A percentile compares a stretch with the other conserved stretches of the same genome.
Evolutionary conservation across 208 protist genomes (phyloP).

Genomic region (Zelonia costaricensis): DNA sequence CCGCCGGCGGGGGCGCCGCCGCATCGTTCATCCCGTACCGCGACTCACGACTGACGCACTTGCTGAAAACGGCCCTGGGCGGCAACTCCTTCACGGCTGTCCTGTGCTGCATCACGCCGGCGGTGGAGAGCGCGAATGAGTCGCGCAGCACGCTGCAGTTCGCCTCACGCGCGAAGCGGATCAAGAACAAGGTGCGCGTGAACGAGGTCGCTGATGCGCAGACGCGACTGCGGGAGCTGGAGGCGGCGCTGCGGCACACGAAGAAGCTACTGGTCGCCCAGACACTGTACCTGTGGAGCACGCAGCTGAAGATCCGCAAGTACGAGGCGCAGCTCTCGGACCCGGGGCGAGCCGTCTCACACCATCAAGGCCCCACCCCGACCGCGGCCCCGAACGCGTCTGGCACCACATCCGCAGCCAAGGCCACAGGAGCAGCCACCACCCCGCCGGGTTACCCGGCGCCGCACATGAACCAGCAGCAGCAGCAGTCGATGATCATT

Average conservation of each 20-base stretch:
- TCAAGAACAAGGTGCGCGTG: conserved; percentile 61
- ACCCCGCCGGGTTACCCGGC: neutral
- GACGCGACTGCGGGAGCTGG: conserved; percentile 46
- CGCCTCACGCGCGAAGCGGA: conserved; percentile 60
- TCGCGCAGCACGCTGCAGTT: conserved; percentile 85
- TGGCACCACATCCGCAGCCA: neutral
- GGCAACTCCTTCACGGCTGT: conserved; percentile 96
- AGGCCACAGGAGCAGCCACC: neutral
- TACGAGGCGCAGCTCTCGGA: conserved; percentile 26
- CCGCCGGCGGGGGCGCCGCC: conserved; percentile 4
- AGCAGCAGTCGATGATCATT: conserved; percentile 61
- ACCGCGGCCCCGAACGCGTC: neutral
- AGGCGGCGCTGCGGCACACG: conserved; percentile 41
- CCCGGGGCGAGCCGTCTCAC: neutral
- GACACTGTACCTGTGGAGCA: conserved; percentile 80
- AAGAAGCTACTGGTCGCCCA: conserved; percentile 48
- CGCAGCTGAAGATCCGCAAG: conserved; percentile 37
- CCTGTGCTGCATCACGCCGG: conserved; percentile 76
- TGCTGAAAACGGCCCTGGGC: conserved; percentile 91
- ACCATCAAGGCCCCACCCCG: neutral
- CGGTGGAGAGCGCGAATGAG: conserved; percentile 64
- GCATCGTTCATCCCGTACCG: conserved; percentile 89
- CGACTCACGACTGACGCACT: conserved; percentile 92
- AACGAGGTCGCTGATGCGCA: conserved; percentile 69
- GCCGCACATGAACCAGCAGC: conserved; percentile 20